These are phyloP conservation scores for Candida dendrica DNA, from an alignment of 805 yeast species.

Conservation along the genomic window DNA sequence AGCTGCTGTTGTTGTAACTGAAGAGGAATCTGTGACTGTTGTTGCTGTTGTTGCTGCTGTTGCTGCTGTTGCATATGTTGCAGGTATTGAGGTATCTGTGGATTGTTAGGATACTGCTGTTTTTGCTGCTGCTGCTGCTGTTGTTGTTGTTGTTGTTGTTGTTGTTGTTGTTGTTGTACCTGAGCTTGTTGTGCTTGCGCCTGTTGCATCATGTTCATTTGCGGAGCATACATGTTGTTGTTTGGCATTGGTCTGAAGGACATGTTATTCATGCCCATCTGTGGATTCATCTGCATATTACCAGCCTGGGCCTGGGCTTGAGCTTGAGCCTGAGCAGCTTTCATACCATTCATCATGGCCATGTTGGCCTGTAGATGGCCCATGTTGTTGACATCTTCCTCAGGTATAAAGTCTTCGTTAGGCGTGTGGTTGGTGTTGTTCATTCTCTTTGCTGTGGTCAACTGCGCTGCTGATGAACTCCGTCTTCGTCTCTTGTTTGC, in stretches of 20 bases:
- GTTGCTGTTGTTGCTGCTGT: slow-evolving; percentile 1
- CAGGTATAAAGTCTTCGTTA: neutral
- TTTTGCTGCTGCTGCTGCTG: slow-evolving; percentile 5
- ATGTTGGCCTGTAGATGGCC: neutral
- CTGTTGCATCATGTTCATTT: neutral
- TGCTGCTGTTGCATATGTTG: slow-evolving; percentile 3
- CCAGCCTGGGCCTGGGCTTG: neutral
- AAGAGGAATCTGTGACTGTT: neutral
- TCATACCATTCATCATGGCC: neutral
- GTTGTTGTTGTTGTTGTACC: slow-evolving; percentile 15
- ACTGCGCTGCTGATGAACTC: neutral
- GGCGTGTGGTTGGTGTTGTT: neutral
- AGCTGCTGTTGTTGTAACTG: slow-evolving; percentile 5
- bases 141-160: slow-evolving; percentile 13
- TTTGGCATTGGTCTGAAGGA: slow-evolving; percentile 11
- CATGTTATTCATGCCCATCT: slow-evolving; percentile 37
- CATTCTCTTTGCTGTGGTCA: neutral
- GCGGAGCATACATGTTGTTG: neutral
- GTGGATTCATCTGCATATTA: neutral
- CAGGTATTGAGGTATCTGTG: slow-evolving; percentile 5
- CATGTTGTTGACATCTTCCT: neutral
- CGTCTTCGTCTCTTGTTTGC: no score
- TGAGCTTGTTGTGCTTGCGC: neutral
- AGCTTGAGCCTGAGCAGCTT: neutral
- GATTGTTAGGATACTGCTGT: slow-evolving; percentile 6